Conservation (phyloP, 2,329 filamentous ascomycete genomes). For the Dactylellina leptospora region DNA sequence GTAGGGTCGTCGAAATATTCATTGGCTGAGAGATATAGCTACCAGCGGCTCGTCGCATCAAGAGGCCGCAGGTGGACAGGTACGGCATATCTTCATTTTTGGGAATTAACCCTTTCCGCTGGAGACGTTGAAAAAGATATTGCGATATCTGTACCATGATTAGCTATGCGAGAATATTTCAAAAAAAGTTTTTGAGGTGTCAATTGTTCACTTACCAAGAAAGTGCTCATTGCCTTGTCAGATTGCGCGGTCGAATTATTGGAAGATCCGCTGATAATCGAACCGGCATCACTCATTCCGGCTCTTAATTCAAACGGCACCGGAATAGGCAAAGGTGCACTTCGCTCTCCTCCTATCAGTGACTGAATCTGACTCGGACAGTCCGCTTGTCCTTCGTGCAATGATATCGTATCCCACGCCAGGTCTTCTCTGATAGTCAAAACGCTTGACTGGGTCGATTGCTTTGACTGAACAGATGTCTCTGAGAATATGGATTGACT, state of each 20-base stretch:
- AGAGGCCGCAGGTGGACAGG: slow-evolving; percentile 29
- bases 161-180: background rate
- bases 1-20: slow-evolving; percentile 60
- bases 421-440: slow-evolving; percentile 34
- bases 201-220: slow-evolving; percentile 23
- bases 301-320: background rate
- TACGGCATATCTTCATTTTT: slow-evolving; percentile 7
- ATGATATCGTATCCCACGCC: slow-evolving; percentile 50
- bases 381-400: slow-evolving; percentile 37
- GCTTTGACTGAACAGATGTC: slow-evolving; percentile 6
- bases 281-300: slow-evolving; percentile 11
- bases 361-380: slow-evolving; percentile 5
- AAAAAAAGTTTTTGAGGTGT: background rate
- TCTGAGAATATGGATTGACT: background rate
- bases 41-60: slow-evolving; percentile 55
- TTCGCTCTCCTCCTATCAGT: slow-evolving; percentile 22
- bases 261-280: slow-evolving; percentile 23
- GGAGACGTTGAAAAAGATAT: slow-evolving; percentile 49
- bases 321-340: slow-evolving; percentile 29
- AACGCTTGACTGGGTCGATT: slow-evolving; percentile 9
- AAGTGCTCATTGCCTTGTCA: slow-evolving; percentile 39
- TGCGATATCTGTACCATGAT: slow-evolving; percentile 29
- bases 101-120: slow-evolving; percentile 41
- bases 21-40: slow-evolving; percentile 62
- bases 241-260: slow-evolving; percentile 4